Evolutionary conservation across 2,329 filamentous ascomycete species (phyloP), one percentile per base, ranked within the genome.

Genomic region (Aspergillus quadrilineatus): DNA sequence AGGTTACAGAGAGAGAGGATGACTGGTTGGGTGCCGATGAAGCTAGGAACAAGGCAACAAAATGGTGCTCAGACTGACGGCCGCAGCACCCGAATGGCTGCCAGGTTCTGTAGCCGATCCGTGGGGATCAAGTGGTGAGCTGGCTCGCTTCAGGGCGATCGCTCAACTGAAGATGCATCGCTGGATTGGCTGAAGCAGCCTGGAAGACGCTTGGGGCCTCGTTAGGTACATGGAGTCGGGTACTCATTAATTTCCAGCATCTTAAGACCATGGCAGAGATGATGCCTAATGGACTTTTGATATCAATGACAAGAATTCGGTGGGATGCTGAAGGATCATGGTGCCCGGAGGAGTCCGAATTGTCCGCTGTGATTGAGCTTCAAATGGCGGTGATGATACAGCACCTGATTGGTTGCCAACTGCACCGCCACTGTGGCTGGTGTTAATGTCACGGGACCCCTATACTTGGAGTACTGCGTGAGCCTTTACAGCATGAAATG

Each of bases 381-480:
- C 62, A 65, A 67, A 66, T 67, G 59, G 62, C 68, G 69, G 69
- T 72, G 69, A 71, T 70, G 53, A 17, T 26, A 8, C 39, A 37
- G 9, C 0, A 3, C 41, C 14, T 69, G 59, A 70, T 72, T 72
- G 69, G 69, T 10, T 32, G 39, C 9, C 4, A 0, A 36, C 55
- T 2, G 32, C 60, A 70, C 69, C 65, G 70, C 66, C 69, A 70
- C 66, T 66, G 67, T 70, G 70, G 69, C 69, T 72, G 57, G 26
- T 53, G 55, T 4, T 9, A 2, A 30, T 28, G 29, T 48, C 48
- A 50, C 53, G 53, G 41, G 55, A 34, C 43, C 14, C 41, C 29
- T 12, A 26, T 46, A 42, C 42, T 5, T 14, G 30, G 12, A 26
- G 34, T 15, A 14, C 41, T 48, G 15, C 28, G 6, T 29, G 28